These are phyloP conservation scores for Discostella stelligeroides DNA, from an alignment of 108 stramenopile genomes.

Conservation along the genomic window DNA sequence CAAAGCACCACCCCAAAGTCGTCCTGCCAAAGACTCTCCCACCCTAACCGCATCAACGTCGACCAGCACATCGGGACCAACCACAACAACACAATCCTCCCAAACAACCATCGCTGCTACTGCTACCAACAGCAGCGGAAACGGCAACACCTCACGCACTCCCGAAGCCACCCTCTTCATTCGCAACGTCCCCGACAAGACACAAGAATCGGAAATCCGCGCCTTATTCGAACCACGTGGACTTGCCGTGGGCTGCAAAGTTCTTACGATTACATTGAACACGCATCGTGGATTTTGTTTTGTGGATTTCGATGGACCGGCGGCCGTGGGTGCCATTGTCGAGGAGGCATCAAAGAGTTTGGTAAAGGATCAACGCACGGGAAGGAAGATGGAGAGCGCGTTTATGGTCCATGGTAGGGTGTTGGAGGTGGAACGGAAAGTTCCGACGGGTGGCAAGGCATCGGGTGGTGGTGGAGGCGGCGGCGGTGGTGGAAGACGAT, in stretches of 20 bases:
- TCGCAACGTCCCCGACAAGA: conserved; percentile 71
- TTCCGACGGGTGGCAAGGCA: background rate
- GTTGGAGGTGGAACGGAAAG: conserved; percentile 52
- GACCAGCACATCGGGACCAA: conserved; percentile 4
- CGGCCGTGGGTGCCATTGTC: conserved; percentile 71
- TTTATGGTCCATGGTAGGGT: conserved; percentile 49
- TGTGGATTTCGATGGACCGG: conserved; percentile 78
- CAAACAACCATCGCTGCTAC: conserved; percentile 12
- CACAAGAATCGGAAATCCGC: conserved; percentile 75
- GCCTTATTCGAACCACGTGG: conserved; percentile 81
- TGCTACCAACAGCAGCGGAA: conserved; percentile 23
- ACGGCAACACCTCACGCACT: conserved; percentile 56
- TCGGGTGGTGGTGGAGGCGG: conserved; percentile 8
- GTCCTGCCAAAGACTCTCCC: conserved; percentile 14
- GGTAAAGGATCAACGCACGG: conserved; percentile 45
- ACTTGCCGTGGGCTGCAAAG: conserved; percentile 54
- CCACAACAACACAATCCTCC: conserved; percentile 4
- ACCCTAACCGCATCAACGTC: background rate
- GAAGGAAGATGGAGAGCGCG: conserved; percentile 36
- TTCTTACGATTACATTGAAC: conserved; percentile 75
- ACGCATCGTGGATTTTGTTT: conserved; percentile 74
- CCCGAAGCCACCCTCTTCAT: conserved; percentile 86
- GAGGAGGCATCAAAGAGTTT: conserved; percentile 38
- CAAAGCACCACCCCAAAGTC: conserved; percentile 46
- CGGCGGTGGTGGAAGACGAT: conserved; percentile 28